These are phyloP conservation scores for Cercospora brassicicola DNA, from an alignment of 2,329 filamentous ascomycete species.

Conservation along the genomic window DNA sequence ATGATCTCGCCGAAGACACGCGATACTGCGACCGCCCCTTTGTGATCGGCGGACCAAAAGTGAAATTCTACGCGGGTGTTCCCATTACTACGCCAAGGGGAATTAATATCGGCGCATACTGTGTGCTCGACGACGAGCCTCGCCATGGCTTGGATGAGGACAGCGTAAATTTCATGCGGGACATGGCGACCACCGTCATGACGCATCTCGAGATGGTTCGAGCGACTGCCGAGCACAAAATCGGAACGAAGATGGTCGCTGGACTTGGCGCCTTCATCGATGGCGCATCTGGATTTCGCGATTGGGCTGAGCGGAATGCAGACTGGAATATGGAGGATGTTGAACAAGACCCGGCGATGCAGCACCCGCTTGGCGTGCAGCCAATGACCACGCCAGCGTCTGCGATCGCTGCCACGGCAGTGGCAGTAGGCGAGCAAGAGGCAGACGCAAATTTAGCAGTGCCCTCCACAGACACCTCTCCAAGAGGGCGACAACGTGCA, in stretches of 20 bases:
- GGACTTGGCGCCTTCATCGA: conserved; percentile 44
- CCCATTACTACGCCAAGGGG: conserved; percentile 44
- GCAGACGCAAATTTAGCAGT: conserved; percentile 10
- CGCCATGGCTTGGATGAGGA: conserved; percentile 52
- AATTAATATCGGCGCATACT: conserved; percentile 61
- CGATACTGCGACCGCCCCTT: conserved; percentile 35
- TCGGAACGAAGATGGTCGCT: conserved; percentile 56
- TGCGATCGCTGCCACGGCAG: conserved; percentile 23
- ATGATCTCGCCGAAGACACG: conserved; percentile 33
- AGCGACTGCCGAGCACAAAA: conserved; percentile 43
- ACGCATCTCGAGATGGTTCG: conserved; percentile 56
- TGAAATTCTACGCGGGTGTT: conserved; percentile 58
- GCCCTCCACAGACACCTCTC: neutral
- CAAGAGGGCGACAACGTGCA: conserved; percentile 2
- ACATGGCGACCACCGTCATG: conserved; percentile 59
- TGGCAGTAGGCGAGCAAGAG: conserved; percentile 22
- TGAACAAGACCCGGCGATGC: conserved; percentile 19
- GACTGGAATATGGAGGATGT: conserved; percentile 23
- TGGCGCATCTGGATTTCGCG: conserved; percentile 26
- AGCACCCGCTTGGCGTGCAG: conserved; percentile 23
- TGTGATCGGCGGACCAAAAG: conserved; percentile 33
- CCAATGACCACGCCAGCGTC: conserved; percentile 21
- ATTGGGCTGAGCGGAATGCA: conserved; percentile 25
- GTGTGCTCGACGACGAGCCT: conserved; percentile 59
- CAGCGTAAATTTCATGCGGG: conserved; percentile 57